These are phyloP conservation scores for Ochromonas danica DNA, from an alignment of 108 stramenopile species.

Conservation along the genomic window DNA sequence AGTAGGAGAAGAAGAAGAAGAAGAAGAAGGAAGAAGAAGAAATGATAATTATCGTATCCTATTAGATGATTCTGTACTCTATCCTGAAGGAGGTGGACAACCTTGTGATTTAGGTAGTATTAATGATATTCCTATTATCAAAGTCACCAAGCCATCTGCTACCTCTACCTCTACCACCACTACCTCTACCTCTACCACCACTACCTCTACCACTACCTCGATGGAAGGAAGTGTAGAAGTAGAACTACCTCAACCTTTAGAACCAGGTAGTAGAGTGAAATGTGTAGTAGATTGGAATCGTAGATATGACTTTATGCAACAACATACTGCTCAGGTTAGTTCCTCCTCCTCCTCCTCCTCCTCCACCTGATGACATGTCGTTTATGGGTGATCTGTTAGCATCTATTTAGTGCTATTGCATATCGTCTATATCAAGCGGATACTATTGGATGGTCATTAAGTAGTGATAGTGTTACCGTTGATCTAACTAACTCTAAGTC, in stretches of 20 bases:
- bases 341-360: too few species aligned
- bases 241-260: neutral
- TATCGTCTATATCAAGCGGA: constrained; percentile 29
- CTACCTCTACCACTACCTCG: too few species aligned
- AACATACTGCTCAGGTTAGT: constrained; percentile 35
- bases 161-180: neutral
- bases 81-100: constrained; percentile 37
- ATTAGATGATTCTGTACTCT: constrained; percentile 24
- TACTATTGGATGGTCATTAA: constrained; percentile 27
- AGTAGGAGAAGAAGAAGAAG: too few species aligned
- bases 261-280: neutral
- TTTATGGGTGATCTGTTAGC: too few species aligned
- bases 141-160: neutral
- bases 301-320: constrained; percentile 36
- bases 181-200: neutral
- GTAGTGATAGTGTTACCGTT: constrained; percentile 12
- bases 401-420: constrained; percentile 19
- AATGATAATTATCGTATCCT: neutral
- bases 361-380: too few species aligned
- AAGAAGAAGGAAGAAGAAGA: too few species aligned
- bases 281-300: constrained; percentile 20
- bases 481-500: neutral
- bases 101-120: constrained; percentile 26
- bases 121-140: neutral
- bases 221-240: neutral